Conservation (phyloP, 73 alveolate species). For the Blepharisma japonicum region DNA sequence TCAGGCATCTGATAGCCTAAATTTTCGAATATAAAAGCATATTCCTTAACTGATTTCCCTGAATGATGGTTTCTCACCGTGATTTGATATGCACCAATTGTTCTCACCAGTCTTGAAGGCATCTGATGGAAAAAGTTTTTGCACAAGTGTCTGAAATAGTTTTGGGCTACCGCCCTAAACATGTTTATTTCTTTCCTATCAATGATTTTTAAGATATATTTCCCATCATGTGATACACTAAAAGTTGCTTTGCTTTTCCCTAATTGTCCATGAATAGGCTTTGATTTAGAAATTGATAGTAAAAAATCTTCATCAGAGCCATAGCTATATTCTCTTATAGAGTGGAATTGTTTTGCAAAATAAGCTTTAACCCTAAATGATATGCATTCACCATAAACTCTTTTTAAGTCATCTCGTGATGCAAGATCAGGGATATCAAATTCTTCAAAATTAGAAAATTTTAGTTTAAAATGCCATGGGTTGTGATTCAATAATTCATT, state of each 20-base stretch:
- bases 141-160: constrained; percentile 53
- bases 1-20: not conserved
- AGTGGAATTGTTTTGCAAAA: constrained; percentile 49
- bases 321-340: constrained; percentile 40
- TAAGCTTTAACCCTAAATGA: constrained; percentile 39
- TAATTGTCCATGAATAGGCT: not conserved
- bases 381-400: constrained; percentile 30
- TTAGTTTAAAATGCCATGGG: not conserved
- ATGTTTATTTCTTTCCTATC: constrained; percentile 43
- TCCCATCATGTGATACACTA: constrained; percentile 21
- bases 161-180: constrained; percentile 50
- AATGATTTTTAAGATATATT: constrained; percentile 41
- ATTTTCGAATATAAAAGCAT: constrained; percentile 7
- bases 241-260: constrained; percentile 25
- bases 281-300: constrained; percentile 32
- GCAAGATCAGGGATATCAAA: not conserved
- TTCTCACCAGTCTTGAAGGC: constrained; percentile 43
- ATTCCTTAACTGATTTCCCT: not conserved
- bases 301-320: constrained; percentile 39
- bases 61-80: constrained; percentile 12
- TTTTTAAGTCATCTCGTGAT: not conserved
- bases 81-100: constrained; percentile 50
- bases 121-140: constrained; percentile 41
- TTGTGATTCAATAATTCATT: not conserved
- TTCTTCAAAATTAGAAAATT: not conserved